Evolutionary conservation across 192 early-diverging fungal genomes (phyloP), one percentile per base, ranked within the genome.

Genomic region (Helicostylum pulchrum): DNA sequence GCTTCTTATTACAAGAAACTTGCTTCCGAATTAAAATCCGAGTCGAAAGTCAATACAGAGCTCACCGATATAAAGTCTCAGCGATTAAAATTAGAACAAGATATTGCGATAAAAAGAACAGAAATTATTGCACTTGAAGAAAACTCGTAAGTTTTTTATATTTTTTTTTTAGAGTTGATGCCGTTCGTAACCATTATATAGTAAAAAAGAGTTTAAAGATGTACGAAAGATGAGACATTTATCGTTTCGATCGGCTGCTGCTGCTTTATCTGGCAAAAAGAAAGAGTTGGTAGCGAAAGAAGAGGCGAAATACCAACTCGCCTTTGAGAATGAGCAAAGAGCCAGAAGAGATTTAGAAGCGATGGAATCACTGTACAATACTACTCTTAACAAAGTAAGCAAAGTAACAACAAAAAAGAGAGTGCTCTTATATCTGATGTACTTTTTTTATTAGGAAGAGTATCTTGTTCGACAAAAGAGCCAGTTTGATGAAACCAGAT

Each of bases 161-260:
- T 58, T 12, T 8, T 17, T n/a, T 26, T 17, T 31, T 3, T 30
- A 17, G 11, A n/a, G n/a, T n/a, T 34, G 0, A 19, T 44, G 10
- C 9, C 6, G 4, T 20, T 23, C 12, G 42, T 9, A 53, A 53
- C 12, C 6, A 53, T 31, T 26, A 30, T 7, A 51, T 52, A 72
- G 71, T 21, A 66, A 66, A 45, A 72, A 72, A 20, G 71, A 66
- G 32, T 72, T 39, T 32, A 50, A 57, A 6, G 61, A 72, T 50
- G 53, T 66, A 34, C 65, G 61, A 12, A 72, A 63, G 47, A 32
- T 58, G 31, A 54, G 61, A 42, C 71, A 66, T 30, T 62, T 72
- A n/a, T 58, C 60, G n/a, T 31, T 72, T 31, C 46, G 45, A 17
- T 67, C 65, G 15, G 65, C 65, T n/a, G 59, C 65, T 4, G 71